Evolutionary conservation across 2,329 filamentous ascomycete species (phyloP).

Genomic region (Chrysoporthe deuterocubensis): DNA sequence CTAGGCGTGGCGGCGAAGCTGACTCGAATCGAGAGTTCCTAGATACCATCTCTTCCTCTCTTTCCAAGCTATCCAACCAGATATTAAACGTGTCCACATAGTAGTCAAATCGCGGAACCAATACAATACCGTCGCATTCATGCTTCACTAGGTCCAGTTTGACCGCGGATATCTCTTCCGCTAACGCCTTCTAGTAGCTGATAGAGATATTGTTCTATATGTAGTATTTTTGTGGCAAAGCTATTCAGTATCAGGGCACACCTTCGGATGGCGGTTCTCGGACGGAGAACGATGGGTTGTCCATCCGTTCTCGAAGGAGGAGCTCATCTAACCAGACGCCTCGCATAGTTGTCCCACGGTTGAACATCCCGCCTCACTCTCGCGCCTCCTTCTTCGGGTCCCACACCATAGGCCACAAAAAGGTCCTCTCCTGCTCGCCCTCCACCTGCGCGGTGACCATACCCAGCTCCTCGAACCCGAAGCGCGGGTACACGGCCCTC

Average conservation of each 20-base stretch:
- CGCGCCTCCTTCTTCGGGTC: conserved; percentile 5
- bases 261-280: too few relatives aligned
- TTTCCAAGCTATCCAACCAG: neutral
- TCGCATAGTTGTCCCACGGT: neutral
- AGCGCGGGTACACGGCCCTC: conserved; percentile 19
- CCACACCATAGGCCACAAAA: conserved; percentile 21
- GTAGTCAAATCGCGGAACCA: neutral
- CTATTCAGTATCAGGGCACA: too few relatives aligned
- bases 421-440: conserved; percentile 17
- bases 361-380: conserved; percentile 11
- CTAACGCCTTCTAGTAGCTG: too few relatives aligned
- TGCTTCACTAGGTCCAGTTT: neutral
- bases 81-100: neutral
- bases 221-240: too few relatives aligned
- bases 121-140: neutral
- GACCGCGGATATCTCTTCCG: conserved; percentile 17
- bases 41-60: neutral
- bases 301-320: too few relatives aligned
- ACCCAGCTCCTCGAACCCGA: conserved; percentile 16
- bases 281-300: too few relatives aligned
- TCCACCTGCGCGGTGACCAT: conserved; percentile 18
- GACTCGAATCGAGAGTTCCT: neutral
- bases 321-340: too few relatives aligned
- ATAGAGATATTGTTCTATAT: too few relatives aligned
- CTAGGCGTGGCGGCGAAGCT: neutral